Evolutionary conservation across 179 eudicot genomes (phyloP), one percentile per base, ranked within the genome.

Genomic region (Amaranthus tricolor): DNA sequence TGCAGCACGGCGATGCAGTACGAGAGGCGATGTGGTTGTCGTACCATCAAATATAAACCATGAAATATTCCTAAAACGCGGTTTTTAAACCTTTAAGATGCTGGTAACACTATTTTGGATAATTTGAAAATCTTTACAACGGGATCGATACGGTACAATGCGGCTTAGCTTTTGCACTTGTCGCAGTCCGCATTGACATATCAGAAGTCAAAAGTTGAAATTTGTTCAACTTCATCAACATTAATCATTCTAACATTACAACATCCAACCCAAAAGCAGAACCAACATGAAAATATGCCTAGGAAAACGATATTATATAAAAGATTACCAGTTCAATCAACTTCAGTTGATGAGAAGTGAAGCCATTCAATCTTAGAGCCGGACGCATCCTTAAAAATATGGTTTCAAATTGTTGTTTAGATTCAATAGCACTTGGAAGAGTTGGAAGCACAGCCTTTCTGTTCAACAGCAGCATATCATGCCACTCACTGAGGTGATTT

Each of bases 251-350:
- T 50, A 43, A 31, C 20, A 40, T 21, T 44, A 61, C 48, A 19
- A 62, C 52, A 57, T 19, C 6, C 6, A 24, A 48, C 7, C 31
- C 24, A 31, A 74, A 70, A 44, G 62, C 51, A 52, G 40, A 68
- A 67, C 9, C 49, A 53, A 60, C 19, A 66, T 11, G 48, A 59
- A 56, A 64, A 54, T 44, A 74, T 57, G 70, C 40, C 50, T 55
- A 60, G 40, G 49, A 72, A 12, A 43, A 55, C 16, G 43, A 55
- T 11, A 49, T 57, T 48, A 57, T n/a, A 52, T 15, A 52, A 74
- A 86, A 70, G 66, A 90, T 89, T 91, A 96, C 98, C 99, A 82
- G 74, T 81, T 89, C 88, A 85, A 96, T 89, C 86, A 93, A 78
- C 84, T 86, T 88, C 77, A 88, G 81, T 78, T 93, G 99, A 82